Evolutionary conservation across 768 basidiomycete species (phyloP).

Genomic region (Leccinum boreale): DNA sequence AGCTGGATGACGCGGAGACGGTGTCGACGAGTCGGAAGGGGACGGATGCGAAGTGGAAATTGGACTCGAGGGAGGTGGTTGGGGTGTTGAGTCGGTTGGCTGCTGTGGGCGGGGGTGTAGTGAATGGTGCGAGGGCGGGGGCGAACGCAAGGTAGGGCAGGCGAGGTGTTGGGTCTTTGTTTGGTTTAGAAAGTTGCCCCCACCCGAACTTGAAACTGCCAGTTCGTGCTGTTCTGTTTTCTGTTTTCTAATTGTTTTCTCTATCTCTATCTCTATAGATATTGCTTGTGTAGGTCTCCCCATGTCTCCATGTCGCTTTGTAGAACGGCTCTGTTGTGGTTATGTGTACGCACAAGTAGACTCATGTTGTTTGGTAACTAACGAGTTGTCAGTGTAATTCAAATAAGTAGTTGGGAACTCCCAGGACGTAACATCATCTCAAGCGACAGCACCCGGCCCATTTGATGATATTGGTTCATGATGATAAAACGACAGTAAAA

Average conservation of each 20-base stretch:
- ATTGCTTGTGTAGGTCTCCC: background rate
- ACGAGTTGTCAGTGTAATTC: no score
- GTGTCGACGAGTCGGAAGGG: conserved; percentile 66
- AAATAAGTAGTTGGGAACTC: no score
- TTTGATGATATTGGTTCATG: no score
- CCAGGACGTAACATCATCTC: no score
- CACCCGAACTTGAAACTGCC: no score
- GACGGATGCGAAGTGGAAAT: conserved; percentile 76
- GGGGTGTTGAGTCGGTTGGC: conserved; percentile 26
- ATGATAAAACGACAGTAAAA: no score
- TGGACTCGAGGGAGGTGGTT: conserved; percentile 37
- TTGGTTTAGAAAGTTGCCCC: background rate
- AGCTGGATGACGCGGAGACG: conserved; percentile 70
- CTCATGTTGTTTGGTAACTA: no score
- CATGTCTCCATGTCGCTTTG: no score
- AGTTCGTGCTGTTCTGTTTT: background rate
- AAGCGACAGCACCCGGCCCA: no score
- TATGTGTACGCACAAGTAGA: background rate
- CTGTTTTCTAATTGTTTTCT: background rate
- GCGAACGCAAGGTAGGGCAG: background rate
- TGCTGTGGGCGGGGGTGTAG: background rate
- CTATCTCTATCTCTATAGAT: background rate
- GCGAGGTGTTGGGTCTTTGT: no score
- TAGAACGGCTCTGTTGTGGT: background rate
- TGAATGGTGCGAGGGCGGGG: background rate